Evolutionary conservation across 2,329 filamentous ascomycete species (phyloP), one percentile per base, ranked within the genome.

Genomic region (Exophiala dermatitidis): DNA sequence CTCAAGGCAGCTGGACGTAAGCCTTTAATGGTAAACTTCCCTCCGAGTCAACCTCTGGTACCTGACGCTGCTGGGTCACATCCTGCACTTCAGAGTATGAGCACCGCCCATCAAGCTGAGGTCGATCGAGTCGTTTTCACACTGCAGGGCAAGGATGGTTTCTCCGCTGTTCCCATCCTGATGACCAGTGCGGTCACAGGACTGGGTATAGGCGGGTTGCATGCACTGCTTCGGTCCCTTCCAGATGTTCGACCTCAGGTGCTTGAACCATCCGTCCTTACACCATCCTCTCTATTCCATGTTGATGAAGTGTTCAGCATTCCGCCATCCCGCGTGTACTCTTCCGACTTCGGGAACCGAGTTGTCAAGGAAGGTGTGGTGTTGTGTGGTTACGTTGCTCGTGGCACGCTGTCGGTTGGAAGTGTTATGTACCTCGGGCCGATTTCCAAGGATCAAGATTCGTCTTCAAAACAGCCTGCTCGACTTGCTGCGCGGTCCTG

Each of bases 261-360:
- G 30, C 2, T 29, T 7, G 10, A 4, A 5, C 33, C 28, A 42
- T 31, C 44, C 29, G 62, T 56, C n/a, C 45, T 50, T 8, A 42
- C 52, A 74, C 3, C 9, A 5, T 53, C 46, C 9, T 29, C 80
- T 33, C 72, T 96, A 1, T 97, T 97, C 64, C 87, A 96, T 65
- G 80, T 97, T 28, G 91, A 97, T 66, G 91, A 96, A 62, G 83
- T 90, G 1, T 97, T 95, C 68, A 86, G 80, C 53, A 79, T 90
- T 9, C 80, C 85, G 1, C 78, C 80, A 0, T 81, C 82, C 1
- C 83, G 82, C 58, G 74, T 79, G 3, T 74, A 72, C 58, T 71
- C 70, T 2, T 57, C 64, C 12, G 42, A 54, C 29, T 28, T 36
- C 10, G 65, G 73, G 53, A 63, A 69, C 30, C 67, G 69, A 4